Evolutionary conservation across 768 basidiomycete genomes (phyloP), one percentile per base, ranked within the genome.

Genomic region (Nevesoporus exiguus): DNA sequence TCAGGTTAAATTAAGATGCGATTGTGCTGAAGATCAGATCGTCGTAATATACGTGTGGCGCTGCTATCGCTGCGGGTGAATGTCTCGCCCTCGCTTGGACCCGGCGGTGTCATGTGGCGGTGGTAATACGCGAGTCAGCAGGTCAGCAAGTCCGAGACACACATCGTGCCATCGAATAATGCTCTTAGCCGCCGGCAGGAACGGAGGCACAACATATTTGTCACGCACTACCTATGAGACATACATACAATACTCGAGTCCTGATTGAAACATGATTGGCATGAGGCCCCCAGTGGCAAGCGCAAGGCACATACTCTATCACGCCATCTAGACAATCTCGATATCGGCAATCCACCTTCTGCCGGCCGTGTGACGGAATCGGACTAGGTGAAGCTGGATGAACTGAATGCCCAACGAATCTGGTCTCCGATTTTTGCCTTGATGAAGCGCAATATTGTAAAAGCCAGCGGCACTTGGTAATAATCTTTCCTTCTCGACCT

Each of bases 361-460:
- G 7, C 17, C 25, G 5, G 15, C 7, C 10, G 27, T 47, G 2
- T 40, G 34, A 13, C 60, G 45, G 5, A 61, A 3, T 27, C 49
- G 21, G 8, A 57, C 42, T 1, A 61, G 42, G 48, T 49, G 37
- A 17, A 61, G 55, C 7, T 62, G 56, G 21, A 3, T 5, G 0
- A 61, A 6, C 22, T 54, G 60, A 6, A 57, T 25, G 5, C 60
- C 61, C 21, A 24, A 39, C 39, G 55, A 48, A 25, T 19, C 51
- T 0, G 25, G 0, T 6, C 40, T 43, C 9, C 34, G 2, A 7
- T n/a, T n/a, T 7, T 0, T 7, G 13, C 52, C 60, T 37, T 53
- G 60, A 36, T 43, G 49, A n/a, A 61, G 49, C n/a, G 60, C 48
- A 4, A 61, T 58, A 15, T 53, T 45, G n/a, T 29, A 60, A 7